Evolutionary conservation across 1,284 basidiomycete species (phyloP).

Genomic region (Ceratobasidium sp.): DNA sequence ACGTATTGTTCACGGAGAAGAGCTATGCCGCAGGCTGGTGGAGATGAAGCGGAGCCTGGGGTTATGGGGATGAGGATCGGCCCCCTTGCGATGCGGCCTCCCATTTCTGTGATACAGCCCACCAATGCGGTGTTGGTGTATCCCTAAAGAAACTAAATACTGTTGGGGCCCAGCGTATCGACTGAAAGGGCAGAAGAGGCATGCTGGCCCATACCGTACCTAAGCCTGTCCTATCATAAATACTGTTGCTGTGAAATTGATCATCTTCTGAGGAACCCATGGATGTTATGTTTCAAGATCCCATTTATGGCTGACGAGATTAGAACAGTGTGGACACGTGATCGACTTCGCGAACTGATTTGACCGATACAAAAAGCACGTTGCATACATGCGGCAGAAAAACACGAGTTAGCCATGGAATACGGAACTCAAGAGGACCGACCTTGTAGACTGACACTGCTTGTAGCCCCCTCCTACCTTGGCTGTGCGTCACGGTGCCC

Average conservation of each 20-base stretch:
- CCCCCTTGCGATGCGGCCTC: constrained; percentile 13
- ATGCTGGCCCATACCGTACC: too few relatives aligned
- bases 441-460: constrained; percentile 1
- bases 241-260: too few relatives aligned
- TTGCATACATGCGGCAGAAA: constrained; percentile 35
- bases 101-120: too few relatives aligned
- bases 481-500: constrained; percentile 21
- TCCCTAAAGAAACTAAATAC: not conserved
- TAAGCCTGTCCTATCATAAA: not conserved
- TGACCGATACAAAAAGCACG: constrained; percentile 31
- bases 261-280: too few relatives aligned
- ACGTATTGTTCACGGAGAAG: not conserved
- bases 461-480: constrained; percentile 5
- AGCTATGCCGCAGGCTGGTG: constrained; percentile 1
- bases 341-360: constrained; percentile 15
- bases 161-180: not conserved
- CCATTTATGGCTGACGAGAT: constrained; percentile 11
- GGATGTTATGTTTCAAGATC: too few relatives aligned
- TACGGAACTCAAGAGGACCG: constrained; percentile 18
- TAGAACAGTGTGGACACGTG: constrained; percentile 26
- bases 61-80: not conserved
- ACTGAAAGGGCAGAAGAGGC: not conserved
- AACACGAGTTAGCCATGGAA: constrained; percentile 15
- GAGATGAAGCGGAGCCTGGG: not conserved
- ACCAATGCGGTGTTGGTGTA: not conserved